phyloP scores from a whole-genome alignment of 345 rosid species.

The Pseudoturritis turrita region DNA sequence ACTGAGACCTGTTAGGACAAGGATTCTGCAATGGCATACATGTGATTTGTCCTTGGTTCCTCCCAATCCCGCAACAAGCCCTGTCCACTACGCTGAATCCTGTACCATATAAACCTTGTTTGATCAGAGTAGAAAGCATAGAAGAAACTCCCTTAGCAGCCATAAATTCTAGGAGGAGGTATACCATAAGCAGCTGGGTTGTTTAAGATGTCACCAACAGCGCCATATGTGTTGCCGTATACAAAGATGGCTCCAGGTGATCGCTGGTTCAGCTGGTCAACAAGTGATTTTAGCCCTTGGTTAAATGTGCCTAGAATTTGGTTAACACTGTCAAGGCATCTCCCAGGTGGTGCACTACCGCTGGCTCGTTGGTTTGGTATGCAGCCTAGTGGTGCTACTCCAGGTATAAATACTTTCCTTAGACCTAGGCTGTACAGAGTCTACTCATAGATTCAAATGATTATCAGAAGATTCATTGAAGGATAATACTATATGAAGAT shows the following conservation, averaged over 20 bases:
- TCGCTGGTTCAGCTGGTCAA: conserved; percentile 52
- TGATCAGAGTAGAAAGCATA: not conserved
- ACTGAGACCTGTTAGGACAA: conserved; percentile 48
- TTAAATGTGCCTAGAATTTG: conserved; percentile 65
- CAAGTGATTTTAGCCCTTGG: conserved; percentile 56
- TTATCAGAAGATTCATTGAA: not conserved
- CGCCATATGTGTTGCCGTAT: conserved; percentile 57
- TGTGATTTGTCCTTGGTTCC: conserved; percentile 66
- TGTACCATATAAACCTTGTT: conserved; percentile 26
- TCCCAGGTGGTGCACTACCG: conserved; percentile 40
- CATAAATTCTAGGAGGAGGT: not conserved
- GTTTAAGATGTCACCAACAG: conserved; percentile 66
- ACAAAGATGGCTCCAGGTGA: conserved; percentile 51
- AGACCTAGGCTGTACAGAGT: conserved; percentile 67
- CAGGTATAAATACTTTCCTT: conserved; percentile 61
- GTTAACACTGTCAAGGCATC: conserved; percentile 68
- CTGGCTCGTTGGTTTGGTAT: conserved; percentile 68
- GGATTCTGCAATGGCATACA: conserved; percentile 60
- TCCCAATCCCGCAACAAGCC: conserved; percentile 79
- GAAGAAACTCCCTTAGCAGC: not conserved
- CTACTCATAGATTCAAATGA: conserved; percentile 28
- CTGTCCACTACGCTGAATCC: conserved; percentile 65
- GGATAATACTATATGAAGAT: not conserved
- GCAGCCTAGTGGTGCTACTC: conserved; percentile 78
- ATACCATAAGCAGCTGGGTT: conserved; percentile 61